Base-by-base conservation (phyloP, 1,284 basidiomycete species). In the Trametes sp. region DNA sequence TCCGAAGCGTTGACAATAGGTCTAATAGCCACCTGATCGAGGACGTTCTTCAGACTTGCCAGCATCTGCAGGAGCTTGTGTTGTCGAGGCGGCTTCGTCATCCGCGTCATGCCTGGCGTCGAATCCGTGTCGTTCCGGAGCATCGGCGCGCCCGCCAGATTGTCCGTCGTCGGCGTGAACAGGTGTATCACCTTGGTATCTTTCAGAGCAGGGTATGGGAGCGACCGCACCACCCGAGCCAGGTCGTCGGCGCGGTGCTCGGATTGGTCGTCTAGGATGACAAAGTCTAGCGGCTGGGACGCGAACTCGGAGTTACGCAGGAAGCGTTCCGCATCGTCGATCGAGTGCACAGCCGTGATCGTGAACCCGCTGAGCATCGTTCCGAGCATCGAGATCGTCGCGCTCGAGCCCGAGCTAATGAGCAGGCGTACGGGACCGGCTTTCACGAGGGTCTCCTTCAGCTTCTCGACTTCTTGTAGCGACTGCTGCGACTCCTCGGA, bases 11-110 rank as follows among this genome's bases (percentile, higher is more conserved):
- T 78, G 21, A 75, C 67, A 16, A 79, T 75, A 54, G 73, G 76
- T 31, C 76, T 69, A 8, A 59, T 56, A 8, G 80, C 74, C 57
- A 81, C 74, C 10, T 78, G 74, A 60, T 79, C 79, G 0, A 84
- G 80, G n/a, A 87, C 69, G 66, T 87, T 81, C 72, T 85, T 88
- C 63, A 88, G 64, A 36, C 77, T 78, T 5, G 86, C 87, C 13
- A 90, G 78, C n/a, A 82, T 82, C 68, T 88, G 87, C 36, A 90
- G 76, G 41, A 90, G 73, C 44, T 86, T 80, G 2, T 80, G 77
- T 69, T 81, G 84, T 63, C 88, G 80, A 13, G 87, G 87, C 0
- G 88, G 88, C 72, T 90, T 91, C 16, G 87, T 89, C 80, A 90
- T 84, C 64, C 87, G 85, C 28, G 86, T 77, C 11, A 90, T 82